Base-by-base conservation (phyloP, 1,284 basidiomycete species). In the Pseudozyma sp. region DNA sequence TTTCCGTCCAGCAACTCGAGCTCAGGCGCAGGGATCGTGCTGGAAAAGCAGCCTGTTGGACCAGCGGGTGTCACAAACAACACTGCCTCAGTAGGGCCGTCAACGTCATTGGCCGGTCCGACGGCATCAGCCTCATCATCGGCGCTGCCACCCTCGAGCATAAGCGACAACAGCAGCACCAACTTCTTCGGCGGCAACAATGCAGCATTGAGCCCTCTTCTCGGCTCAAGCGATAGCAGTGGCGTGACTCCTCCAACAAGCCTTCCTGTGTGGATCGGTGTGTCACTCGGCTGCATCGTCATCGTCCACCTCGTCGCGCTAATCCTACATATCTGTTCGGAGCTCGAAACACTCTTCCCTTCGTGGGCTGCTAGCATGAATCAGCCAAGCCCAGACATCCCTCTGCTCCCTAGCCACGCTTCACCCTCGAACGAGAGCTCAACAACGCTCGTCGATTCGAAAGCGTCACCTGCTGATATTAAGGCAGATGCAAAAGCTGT, bases 251-350 rank as follows among this genome's bases (percentile, higher is more conserved):
- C 58, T 2, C 58, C 68, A 11, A 38, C 49, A 13, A 25, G 34
- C 0, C 44, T 70, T 31, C 61, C 68, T 16, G 25, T 65, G 11
- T 70, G 68, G 68, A 70, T 64, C 36, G 68, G 58, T 6, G 18
- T 64, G 12, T 48, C 48, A 1, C 2, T 70, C 0, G 61, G 40
- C 2, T 19, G 53, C 35, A 34, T 44, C 1, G 34, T 19, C 2
- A 21, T 70, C 2, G 61, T 70, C 1, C 57, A 70, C n/a, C 16
- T 60, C 5, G 1, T 64, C 7, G 52, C 68, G 11, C 6, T 64
- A 13, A 34, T 70, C 16, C 35, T 70, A 34, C 68, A 70, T 12
- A 10, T 61, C 8, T 53, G 39, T 9, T 57, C 68, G 6, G 61
- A 70, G n/a, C 21, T 70, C 1, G 58, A 64, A 2, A 50, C 51